Evolutionary conservation across 2,329 filamentous ascomycete species (phyloP), one percentile per base, ranked within the genome.

Genomic region (Calonectria henricotiae): DNA sequence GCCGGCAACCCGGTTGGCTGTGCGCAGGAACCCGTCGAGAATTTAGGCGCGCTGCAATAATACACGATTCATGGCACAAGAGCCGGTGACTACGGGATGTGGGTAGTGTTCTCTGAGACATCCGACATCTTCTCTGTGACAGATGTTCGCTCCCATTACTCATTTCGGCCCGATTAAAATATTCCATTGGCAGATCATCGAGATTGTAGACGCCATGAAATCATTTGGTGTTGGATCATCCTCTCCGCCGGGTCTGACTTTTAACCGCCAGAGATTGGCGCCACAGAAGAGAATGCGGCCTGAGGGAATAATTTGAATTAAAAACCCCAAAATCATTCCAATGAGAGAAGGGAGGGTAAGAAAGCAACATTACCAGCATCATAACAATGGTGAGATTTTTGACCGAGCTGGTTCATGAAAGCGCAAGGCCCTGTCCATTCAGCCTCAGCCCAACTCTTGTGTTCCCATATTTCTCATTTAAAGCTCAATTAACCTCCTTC

Each of bases 91-190:
- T 12, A 32, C 51, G 35, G 20, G n/a, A 58, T 25, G 35, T 58
- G 32, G 51, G 51, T 25, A 58, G 13, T 13, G 35, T 23, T 12
- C 35, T 15, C 17, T 25, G n/a, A 58, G 51, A 58, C 51, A 58
- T 25, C n/a, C 35, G 7, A 7, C 27, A 30, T 55, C 35, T 20
- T 13, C 37, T 20, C 35, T 8, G 5, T 17, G 7, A 23, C 23
- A 58, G 51, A 58, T 58, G 32, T 13, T 39, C 51, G 17, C 35
- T 39, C 2, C 51, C n/a, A 37, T 58, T 58, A 58, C 51, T 39
- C 51, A 23, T 58, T 39, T 58, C 51, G 51, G 51, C 9, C 51
- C 51, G 51, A 58, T 25, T 58, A 25, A 37, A 37, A 39, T 39
- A 30, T 30, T 58, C 51, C 13, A 4, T 30, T 1, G 7, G 35